Evolutionary conservation across 352 stramenopile genomes (phyloP).

Genomic region (Phytophthora quininea): DNA sequence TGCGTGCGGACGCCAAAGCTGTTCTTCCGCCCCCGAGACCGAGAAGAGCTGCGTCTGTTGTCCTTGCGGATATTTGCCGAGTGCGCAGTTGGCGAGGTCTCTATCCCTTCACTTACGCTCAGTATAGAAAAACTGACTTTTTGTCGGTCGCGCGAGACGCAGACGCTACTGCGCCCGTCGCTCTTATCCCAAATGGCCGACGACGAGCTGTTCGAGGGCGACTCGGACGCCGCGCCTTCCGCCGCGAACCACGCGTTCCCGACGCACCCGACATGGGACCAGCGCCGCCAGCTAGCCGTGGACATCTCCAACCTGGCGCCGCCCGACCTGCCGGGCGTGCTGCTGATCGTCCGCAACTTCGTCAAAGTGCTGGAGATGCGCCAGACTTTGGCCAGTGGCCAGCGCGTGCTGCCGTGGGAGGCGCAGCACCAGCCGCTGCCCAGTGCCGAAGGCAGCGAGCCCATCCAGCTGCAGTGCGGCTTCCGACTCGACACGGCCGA

Average conservation of each 20-base stretch:
- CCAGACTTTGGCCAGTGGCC: constrained; percentile 28
- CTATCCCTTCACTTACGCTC: neutral
- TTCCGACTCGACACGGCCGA: constrained; percentile 70
- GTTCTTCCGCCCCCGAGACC: constrained; percentile 27
- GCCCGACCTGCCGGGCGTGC: constrained; percentile 65
- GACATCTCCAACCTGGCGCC: constrained; percentile 77
- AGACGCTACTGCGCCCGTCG: too few relatives aligned
- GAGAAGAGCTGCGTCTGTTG: neutral
- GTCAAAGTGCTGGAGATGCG: constrained; percentile 36
- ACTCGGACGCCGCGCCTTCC: constrained; percentile 26
- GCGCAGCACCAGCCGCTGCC: constrained; percentile 15
- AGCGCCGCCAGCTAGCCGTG: constrained; percentile 59
- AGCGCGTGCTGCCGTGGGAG: constrained; percentile 33
- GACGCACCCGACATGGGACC: constrained; percentile 65
- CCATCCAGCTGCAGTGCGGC: constrained; percentile 60
- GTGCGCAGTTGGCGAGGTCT: too few relatives aligned
- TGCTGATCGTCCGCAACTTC: constrained; percentile 65
- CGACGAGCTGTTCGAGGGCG: constrained; percentile 35
- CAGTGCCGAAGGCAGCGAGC: constrained; percentile 3
- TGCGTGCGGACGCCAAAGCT: neutral
- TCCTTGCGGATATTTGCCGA: neutral
- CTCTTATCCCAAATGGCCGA: neutral
- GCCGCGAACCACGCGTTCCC: constrained; percentile 21
- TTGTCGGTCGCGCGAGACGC: too few relatives aligned
- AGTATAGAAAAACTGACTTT: neutral